These are phyloP conservation scores for Cryptosporidium parvum DNA, from an alignment of 169 alveolate species.

Conservation along the genomic window DNA sequence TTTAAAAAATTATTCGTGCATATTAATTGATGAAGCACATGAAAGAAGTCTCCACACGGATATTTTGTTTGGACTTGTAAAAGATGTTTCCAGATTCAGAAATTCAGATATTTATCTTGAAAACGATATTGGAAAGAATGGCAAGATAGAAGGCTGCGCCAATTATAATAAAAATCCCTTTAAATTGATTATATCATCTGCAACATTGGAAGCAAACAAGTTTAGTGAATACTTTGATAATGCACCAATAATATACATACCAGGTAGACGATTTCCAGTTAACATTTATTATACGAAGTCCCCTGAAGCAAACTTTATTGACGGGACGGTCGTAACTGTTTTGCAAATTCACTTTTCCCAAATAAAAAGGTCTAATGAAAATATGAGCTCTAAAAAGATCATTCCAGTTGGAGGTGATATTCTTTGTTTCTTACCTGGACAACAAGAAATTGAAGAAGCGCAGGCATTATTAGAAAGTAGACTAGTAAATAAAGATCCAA, in stretches of 20 bases:
- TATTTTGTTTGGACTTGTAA: constrained; percentile 96
- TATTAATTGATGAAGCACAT: constrained; percentile 99
- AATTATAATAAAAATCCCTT: constrained; percentile 84
- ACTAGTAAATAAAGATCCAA: constrained; percentile 83
- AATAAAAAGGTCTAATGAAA: constrained; percentile 38
- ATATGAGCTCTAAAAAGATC: constrained; percentile 13
- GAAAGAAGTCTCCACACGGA: constrained; percentile 99
- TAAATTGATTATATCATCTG: constrained; percentile 92
- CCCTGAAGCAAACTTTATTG: constrained; percentile 99
- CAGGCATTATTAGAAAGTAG: constrained; percentile 81
- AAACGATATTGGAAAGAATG: background rate
- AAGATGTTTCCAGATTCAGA: constrained; percentile 89
- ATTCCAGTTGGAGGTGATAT: constrained; percentile 93
- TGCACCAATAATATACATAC: constrained; percentile 94
- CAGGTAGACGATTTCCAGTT: constrained; percentile 97
- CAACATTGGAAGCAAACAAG: constrained; percentile 99
- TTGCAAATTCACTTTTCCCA: constrained; percentile 99
- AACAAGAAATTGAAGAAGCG: constrained; percentile 96
- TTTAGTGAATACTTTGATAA: constrained; percentile 96
- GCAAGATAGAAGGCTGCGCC: background rate
- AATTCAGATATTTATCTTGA: background rate
- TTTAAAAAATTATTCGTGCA: constrained; percentile 91
- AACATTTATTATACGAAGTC: constrained; percentile 97
- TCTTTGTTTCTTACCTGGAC: constrained; percentile 98
- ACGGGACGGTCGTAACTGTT: constrained; percentile 97